phyloP scores from a whole-genome alignment of 345 rosid species.

The Citropsis articulata region DNA sequence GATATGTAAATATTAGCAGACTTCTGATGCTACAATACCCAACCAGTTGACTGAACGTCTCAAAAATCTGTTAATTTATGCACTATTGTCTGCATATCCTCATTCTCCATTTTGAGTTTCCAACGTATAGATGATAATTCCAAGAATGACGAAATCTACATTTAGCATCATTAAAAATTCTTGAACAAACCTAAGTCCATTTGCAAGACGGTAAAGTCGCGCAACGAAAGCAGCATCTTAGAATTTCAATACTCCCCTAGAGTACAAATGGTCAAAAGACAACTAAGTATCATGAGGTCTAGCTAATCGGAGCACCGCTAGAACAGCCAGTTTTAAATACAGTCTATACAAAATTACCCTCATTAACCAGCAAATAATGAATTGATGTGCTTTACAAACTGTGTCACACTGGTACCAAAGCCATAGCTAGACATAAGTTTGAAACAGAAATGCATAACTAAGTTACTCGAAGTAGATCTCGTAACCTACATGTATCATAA shows the following conservation, averaged over 20 bases:
- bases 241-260: background rate
- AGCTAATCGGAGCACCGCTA: slow-evolving; percentile 19
- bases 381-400: slow-evolving; percentile 25
- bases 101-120: background rate
- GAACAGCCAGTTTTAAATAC: slow-evolving; percentile 20
- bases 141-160: background rate
- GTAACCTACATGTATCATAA: slow-evolving; percentile 3
- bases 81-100: background rate
- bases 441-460: background rate
- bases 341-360: slow-evolving; percentile 24
- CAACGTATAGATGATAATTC: background rate
- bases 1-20: too few relatives aligned
- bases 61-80: too few relatives aligned
- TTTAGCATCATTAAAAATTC: background rate
- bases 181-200: background rate
- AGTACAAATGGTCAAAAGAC: background rate
- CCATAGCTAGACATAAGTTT: slow-evolving; percentile 6
- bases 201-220: background rate
- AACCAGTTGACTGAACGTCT: too few relatives aligned
- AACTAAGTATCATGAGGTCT: background rate
- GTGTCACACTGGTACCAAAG: background rate
- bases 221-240: background rate
- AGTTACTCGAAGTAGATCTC: background rate
- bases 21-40: too few relatives aligned
- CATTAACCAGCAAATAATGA: slow-evolving; percentile 18